Percentiles rank a stretch among this genome's conserved stretches.
Conservation (phyloP, 78 protist species). For the Planoprotostelium fungivorum region DNA sequence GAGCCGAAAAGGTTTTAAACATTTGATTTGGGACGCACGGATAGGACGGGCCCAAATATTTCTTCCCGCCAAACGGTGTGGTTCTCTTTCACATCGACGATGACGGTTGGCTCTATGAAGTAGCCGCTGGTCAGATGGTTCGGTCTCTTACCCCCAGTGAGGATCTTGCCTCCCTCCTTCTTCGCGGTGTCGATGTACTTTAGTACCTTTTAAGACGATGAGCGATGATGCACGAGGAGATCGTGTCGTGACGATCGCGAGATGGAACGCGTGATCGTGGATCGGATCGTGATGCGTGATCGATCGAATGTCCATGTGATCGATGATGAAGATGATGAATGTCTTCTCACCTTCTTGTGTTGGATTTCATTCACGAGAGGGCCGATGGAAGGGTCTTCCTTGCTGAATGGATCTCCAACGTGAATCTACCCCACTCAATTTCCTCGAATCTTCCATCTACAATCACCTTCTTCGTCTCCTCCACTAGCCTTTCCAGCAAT, state of each 20-base stretch:
- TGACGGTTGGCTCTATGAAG: conserved; percentile 73
- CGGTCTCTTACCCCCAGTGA: conserved; percentile 19
- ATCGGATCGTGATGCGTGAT: too few species aligned
- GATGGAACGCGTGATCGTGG: too few species aligned
- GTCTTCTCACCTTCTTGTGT: neutral
- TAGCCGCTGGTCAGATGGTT: conserved; percentile 28
- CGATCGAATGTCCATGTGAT: conserved; percentile 12
- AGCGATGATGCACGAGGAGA: too few species aligned
- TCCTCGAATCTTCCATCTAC: neutral
- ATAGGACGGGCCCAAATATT: conserved; percentile 81
- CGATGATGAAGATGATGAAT: neutral
- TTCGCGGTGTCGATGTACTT: conserved; percentile 46
- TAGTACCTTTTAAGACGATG: conserved; percentile 29
- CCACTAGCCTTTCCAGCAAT: conserved; percentile 30
- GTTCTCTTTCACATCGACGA: conserved; percentile 43
- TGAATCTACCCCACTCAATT: neutral
- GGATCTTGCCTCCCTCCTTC: conserved; percentile 36
- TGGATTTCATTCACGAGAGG: conserved; percentile 42
- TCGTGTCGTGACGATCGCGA: too few species aligned
- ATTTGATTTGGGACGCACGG: conserved; percentile 16
- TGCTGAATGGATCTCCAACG: conserved; percentile 62
- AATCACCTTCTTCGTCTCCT: conserved; percentile 8
- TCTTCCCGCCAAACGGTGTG: conserved; percentile 67
- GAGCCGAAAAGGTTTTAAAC: neutral
- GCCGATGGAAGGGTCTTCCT: conserved; percentile 5